Evolutionary conservation across 2,329 filamentous ascomycete species (phyloP).

Genomic region (Pseudogymnoascus sp.): DNA sequence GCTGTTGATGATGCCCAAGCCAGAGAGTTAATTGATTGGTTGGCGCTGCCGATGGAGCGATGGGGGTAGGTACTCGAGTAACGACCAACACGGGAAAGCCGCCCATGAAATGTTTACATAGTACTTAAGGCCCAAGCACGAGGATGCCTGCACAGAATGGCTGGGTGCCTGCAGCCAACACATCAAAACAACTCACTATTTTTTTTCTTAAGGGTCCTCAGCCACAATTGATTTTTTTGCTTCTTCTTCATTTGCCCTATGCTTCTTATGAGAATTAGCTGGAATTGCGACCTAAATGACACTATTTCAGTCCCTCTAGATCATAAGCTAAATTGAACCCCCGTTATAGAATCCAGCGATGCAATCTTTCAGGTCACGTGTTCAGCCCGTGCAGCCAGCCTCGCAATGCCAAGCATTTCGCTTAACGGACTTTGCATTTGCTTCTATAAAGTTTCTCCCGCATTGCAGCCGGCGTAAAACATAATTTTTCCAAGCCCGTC

Average conservation of each 20-base stretch:
- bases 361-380: neutral
- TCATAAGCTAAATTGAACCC: neutral
- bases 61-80: neutral
- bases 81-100: neutral
- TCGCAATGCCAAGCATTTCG: constrained; percentile 3
- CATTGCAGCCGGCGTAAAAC: neutral
- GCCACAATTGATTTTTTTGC: neutral
- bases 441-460: constrained; percentile 7
- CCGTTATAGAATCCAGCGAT: neutral
- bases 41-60: neutral
- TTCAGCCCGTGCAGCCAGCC: neutral
- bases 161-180: constrained; percentile 3
- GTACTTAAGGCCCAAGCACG: neutral
- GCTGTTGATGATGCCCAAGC: constrained; percentile 8
- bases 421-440: constrained; percentile 3
- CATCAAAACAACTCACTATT: constrained; percentile 3
- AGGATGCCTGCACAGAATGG: neutral
- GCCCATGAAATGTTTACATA: constrained; percentile 7
- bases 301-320: neutral
- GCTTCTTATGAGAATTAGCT: neutral
- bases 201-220: neutral
- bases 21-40: constrained; percentile 7
- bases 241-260: neutral
- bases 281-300: neutral
- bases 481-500: constrained; percentile 3